A percentile compares a stretch with the other conserved stretches of the same genome.
Conservation (phyloP, 306 rosid genomes). For the Fagus crenata region DNA sequence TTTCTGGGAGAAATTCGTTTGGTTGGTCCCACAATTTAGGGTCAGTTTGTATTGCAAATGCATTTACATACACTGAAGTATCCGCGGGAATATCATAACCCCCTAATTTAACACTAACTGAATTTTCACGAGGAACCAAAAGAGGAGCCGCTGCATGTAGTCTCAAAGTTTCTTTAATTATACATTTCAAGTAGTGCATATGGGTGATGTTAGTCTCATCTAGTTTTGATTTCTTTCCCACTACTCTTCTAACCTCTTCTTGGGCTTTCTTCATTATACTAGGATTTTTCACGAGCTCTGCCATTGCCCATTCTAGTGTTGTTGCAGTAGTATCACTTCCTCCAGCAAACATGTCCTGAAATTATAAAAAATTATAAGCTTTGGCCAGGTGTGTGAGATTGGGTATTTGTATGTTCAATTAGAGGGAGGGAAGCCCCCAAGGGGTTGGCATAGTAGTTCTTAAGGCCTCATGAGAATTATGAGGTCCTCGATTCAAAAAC, state of each 20-base stretch:
- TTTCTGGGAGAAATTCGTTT: conserved; percentile 30
- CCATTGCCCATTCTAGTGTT: conserved; percentile 33
- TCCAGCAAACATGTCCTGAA: conserved; percentile 36
- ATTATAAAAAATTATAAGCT: background rate
- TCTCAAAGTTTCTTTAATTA: conserved; percentile 36
- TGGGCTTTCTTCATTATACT: conserved; percentile 36
- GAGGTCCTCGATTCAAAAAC: too few species aligned
- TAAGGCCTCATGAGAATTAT: too few species aligned
- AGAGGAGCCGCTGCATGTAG: conserved; percentile 39
- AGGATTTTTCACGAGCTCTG: conserved; percentile 33
- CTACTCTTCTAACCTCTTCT: conserved; percentile 35
- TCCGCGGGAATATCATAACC: conserved; percentile 23
- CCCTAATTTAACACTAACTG: background rate
- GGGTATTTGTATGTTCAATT: too few species aligned
- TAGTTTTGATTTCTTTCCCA: conserved; percentile 17
- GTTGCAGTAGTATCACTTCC: conserved; percentile 23
- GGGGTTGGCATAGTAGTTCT: too few species aligned
- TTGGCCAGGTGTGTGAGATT: background rate
- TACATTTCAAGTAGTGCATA: conserved; percentile 39
- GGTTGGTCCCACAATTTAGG: conserved; percentile 32
- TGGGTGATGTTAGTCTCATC: conserved; percentile 15
- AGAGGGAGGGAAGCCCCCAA: too few species aligned
- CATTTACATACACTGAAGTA: conserved; percentile 27
- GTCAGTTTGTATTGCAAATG: conserved; percentile 37
- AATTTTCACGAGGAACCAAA: conserved; percentile 26